Conservation (phyloP, 2,329 filamentous ascomycete species). For the Neonectria neomacrospora region DNA sequence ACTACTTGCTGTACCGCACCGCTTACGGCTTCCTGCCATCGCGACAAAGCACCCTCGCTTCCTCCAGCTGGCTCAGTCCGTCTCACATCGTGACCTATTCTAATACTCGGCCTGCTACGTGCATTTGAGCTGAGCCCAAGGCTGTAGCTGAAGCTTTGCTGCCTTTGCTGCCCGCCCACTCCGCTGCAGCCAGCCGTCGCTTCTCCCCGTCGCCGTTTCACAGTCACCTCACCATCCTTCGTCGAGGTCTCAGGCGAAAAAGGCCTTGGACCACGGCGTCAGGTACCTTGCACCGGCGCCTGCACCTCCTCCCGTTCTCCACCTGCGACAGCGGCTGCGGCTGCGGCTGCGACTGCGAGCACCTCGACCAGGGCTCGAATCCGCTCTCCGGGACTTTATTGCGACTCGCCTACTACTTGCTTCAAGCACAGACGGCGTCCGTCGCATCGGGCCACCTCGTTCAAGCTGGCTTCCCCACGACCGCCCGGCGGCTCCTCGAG, state of each 20-base stretch:
- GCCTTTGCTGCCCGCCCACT: not conserved
- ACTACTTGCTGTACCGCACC: not conserved
- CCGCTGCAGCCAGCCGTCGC: constrained; percentile 2
- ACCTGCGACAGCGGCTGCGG: not conserved
- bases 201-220: constrained; percentile 2
- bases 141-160: not conserved
- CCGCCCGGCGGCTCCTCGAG: constrained; percentile 64
- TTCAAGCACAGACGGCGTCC: constrained; percentile 28
- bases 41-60: constrained; percentile 12
- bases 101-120: not conserved
- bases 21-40: constrained; percentile 13
- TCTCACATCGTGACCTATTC: constrained; percentile 1
- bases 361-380: constrained; percentile 2
- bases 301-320: not conserved
- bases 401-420: constrained; percentile 4
- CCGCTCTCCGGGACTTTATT: constrained; percentile 7
- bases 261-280: not conserved
- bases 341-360: not conserved
- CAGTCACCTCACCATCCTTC: not conserved
- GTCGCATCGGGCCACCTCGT: constrained; percentile 41
- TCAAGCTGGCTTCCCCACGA: constrained; percentile 64
- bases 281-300: not conserved
- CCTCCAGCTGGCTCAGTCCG: not conserved
- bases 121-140: not conserved
- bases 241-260: not conserved